A percentile compares a stretch with the other conserved stretches of the same genome.
phyloP scores from a whole-genome alignment of 2,329 filamentous ascomycete species.

The Pyricularia pennisetigena region DNA sequence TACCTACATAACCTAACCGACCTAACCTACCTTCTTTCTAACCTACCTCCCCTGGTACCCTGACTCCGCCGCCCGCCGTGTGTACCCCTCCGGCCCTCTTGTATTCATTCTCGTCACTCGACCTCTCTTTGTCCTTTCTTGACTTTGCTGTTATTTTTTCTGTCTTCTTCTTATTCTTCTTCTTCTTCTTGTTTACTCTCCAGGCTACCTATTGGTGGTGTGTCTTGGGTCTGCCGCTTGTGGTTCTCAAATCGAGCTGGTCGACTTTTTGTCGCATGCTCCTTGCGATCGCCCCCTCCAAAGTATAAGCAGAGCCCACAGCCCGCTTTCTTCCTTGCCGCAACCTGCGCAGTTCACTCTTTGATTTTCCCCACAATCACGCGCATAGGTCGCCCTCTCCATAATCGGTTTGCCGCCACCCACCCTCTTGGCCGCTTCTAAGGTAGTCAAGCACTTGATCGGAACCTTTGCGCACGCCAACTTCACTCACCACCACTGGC shows the following conservation, averaged over 20 bases:
- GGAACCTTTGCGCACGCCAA: background rate
- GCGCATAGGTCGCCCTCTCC: conserved; percentile 1
- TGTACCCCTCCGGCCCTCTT: background rate
- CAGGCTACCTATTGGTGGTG: background rate
- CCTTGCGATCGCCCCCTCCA: background rate
- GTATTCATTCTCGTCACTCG: background rate
- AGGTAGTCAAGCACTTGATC: background rate
- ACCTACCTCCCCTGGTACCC: conserved; percentile 6
- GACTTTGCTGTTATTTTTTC: background rate
- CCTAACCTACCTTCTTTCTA: background rate
- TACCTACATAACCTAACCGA: background rate
- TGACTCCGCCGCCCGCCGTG: background rate
- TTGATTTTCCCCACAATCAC: background rate
- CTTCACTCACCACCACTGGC: background rate
- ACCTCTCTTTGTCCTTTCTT: no score
- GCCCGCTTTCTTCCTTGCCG: background rate
- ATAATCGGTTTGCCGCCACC: background rate
- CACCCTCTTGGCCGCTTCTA: background rate
- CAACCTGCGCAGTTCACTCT: background rate
- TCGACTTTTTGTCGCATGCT: background rate
- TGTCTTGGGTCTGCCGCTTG: background rate
- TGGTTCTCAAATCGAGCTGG: background rate
- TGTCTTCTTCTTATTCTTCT: background rate
- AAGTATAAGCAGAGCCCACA: background rate
- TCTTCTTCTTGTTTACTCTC: background rate